Base-by-base conservation (phyloP, 2,329 filamentous ascomycete genomes). In the Coleophoma cylindrospora region DNA sequence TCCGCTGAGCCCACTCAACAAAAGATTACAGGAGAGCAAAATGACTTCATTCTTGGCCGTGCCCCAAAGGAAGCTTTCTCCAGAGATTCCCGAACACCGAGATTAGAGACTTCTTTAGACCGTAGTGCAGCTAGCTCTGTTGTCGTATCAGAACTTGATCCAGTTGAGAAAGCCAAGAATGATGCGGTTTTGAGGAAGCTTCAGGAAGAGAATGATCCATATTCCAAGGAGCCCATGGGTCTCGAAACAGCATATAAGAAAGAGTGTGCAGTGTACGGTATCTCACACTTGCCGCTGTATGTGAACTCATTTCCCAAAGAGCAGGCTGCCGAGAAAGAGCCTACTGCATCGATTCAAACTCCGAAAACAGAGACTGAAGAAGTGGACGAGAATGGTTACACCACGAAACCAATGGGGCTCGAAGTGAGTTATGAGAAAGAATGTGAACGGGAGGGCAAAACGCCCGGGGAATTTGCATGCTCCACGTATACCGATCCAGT, bases 371-470 rank as follows among this genome's bases (percentile, higher is more conserved):
- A 38, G 13, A n/a, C 36, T 13, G 36, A 38, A 34, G 32, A 34
- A 34, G 22, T 44, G 13, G 41, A 44, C 32, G 41, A 27, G 15
- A n/a, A 32, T 34, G 41, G 41, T 11, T 75, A 73, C 60, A 75
- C 73, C 13, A 72, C 66, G 34, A 63, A 68, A 34, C 71, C 74
- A 0, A 71, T 76, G 55, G 75, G 75, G 4, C 62, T 78, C 34
- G 71, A 80, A 54, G 73, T 68, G 7, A 73, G 71, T 37, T 78
- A 73, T 55, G 59, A 61, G 3, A 66, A 73, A 51, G 77, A 79
- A 55, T 66, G 65, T 22, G 37, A 46, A 34, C 41, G 44, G 11
- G 44, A 46, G 17, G 33, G 34, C 32, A 38, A 46, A 17, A 11
- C 44, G 9, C 34, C 36, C 13, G 41, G 41, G 32, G 41, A 44